Conservation (phyloP, 768 basidiomycete species). For the Pulveroboletus sp. region DNA sequence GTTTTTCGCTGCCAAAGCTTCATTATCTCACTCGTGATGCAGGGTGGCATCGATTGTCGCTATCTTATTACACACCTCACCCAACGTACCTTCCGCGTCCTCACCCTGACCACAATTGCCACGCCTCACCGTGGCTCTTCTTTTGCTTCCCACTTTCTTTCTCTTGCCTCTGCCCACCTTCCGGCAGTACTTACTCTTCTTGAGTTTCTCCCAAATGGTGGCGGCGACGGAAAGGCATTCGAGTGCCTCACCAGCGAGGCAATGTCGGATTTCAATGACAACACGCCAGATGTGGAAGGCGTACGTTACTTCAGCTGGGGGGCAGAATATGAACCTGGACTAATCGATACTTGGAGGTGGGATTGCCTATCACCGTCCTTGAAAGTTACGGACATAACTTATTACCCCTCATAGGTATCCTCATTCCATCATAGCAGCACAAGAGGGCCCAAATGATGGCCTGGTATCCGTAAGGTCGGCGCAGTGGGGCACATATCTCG, state of each 20-base stretch:
- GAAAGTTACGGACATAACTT: neutral
- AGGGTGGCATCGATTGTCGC: constrained; percentile 93
- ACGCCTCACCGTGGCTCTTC: constrained; percentile 92
- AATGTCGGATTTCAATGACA: constrained; percentile 87
- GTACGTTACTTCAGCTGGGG: constrained; percentile 96
- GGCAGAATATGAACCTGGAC: constrained; percentile 80
- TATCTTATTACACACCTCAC: constrained; percentile 82
- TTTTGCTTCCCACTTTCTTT: constrained; percentile 89
- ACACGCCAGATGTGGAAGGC: constrained; percentile 70
- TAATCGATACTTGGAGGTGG: constrained; percentile 85
- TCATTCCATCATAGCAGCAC: constrained; percentile 74
- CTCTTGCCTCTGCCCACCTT: constrained; percentile 61
- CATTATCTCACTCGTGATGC: constrained; percentile 20
- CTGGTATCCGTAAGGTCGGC: constrained; percentile 85
- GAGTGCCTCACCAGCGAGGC: constrained; percentile 77
- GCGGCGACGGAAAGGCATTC: constrained; percentile 94
- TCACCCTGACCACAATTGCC: constrained; percentile 90
- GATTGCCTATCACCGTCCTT: constrained; percentile 3
- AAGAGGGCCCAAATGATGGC: constrained; percentile 93
- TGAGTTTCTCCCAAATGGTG: constrained; percentile 83
- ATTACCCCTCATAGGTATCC: constrained; percentile 42
- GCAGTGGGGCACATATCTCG: constrained; percentile 93
- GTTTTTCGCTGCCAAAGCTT: constrained; percentile 1
- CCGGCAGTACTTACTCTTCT: constrained; percentile 70
- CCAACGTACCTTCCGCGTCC: constrained; percentile 69